phyloP scores from a whole-genome alignment of 1,284 basidiomycete genomes.

The Porodaedalea pini region DNA sequence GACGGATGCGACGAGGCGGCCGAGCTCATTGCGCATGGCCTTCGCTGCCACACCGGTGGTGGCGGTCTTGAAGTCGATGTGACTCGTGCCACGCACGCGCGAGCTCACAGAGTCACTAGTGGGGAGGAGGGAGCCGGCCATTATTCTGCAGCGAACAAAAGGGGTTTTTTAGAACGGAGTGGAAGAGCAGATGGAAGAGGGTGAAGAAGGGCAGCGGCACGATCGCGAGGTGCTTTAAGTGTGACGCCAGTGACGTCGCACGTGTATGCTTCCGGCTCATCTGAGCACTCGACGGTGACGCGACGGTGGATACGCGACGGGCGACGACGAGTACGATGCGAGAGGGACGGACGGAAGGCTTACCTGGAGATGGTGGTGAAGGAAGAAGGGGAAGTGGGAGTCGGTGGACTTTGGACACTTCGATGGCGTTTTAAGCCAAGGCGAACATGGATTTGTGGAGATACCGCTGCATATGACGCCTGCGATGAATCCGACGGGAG shows the following conservation, averaged over 20 bases:
- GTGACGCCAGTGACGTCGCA: constrained; percentile 1
- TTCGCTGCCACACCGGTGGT: constrained; percentile 97
- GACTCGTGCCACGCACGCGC: constrained; percentile 21
- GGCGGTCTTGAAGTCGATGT: constrained; percentile 88
- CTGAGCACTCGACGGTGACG: constrained; percentile 4
- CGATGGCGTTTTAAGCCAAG: constrained; percentile 16
- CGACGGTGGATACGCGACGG: not conserved
- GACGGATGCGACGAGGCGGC: constrained; percentile 84
- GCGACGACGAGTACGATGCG: not conserved
- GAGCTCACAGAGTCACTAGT: constrained; percentile 15
- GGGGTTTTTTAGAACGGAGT: too few species aligned
- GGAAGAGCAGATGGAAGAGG: too few species aligned
- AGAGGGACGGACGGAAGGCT: not conserved
- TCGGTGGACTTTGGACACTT: constrained; percentile 9
- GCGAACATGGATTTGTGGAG: constrained; percentile 6
- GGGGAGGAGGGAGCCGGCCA: constrained; percentile 16
- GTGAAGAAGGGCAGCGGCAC: constrained; percentile 1
- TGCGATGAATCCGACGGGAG: not conserved
- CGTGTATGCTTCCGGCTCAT: not conserved
- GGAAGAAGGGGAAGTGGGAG: constrained; percentile 14
- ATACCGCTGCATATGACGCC: not conserved
- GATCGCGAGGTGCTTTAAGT: constrained; percentile 1
- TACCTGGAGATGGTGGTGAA: constrained; percentile 20
- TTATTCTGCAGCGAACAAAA: constrained; percentile 9
- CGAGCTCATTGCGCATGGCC: constrained; percentile 98